Conservation (phyloP, 148 eudicot species). For the Rhododendron kiyosumense region DNA sequence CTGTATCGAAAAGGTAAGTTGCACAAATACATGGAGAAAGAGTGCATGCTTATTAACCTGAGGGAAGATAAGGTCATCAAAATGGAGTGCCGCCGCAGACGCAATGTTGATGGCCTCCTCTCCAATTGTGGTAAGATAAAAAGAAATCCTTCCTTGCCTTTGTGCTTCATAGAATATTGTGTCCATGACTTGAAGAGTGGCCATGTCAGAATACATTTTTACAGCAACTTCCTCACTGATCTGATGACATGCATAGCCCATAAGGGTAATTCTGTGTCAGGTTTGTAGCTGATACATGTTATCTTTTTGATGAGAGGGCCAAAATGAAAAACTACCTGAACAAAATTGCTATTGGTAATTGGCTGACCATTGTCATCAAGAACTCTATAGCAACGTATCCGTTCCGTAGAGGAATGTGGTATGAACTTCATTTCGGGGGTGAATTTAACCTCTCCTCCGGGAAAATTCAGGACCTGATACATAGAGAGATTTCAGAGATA, state of each 20-base stretch:
- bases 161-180: constrained; percentile 68
- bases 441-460: constrained; percentile 57
- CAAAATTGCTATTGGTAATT: constrained; percentile 18
- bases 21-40: neutral
- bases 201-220: constrained; percentile 65
- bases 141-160: constrained; percentile 76
- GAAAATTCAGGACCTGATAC: constrained; percentile 52
- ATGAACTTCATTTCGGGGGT: constrained; percentile 51
- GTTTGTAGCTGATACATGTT: neutral
- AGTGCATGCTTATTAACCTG: constrained; percentile 34
- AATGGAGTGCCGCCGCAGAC: constrained; percentile 66
- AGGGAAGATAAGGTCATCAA: constrained; percentile 62
- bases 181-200: constrained; percentile 68
- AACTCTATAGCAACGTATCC: constrained; percentile 64
- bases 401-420: constrained; percentile 25
- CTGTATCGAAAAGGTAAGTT: neutral
- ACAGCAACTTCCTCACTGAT: constrained; percentile 53
- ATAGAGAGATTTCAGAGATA: neutral
- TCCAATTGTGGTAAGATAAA: constrained; percentile 60
- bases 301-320: neutral
- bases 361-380: constrained; percentile 54
- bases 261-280: neutral
- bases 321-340: constrained; percentile 20
- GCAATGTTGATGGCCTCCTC: constrained; percentile 85
- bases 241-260: constrained; percentile 21